phyloP scores from a whole-genome alignment of 306 rosid species.

The Cicer pinnatifidum region DNA sequence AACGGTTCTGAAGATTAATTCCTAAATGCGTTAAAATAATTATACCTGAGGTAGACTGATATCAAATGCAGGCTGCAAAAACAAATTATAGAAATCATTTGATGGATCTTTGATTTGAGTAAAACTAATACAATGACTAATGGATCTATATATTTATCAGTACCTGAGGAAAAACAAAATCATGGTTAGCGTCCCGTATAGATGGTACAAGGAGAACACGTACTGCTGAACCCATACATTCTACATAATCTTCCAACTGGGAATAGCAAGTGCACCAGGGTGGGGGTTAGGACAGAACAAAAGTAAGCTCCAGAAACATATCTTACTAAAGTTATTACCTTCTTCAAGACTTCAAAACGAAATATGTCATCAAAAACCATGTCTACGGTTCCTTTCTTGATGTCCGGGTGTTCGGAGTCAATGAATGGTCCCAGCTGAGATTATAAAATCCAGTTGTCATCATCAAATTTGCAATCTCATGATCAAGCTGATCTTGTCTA shows the following conservation, averaged over 20 bases:
- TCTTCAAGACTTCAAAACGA: constrained; percentile 63
- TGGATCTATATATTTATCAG: constrained; percentile 29
- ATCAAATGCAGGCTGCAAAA: constrained; percentile 82
- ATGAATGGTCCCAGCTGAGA: constrained; percentile 90
- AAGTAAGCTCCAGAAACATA: background rate
- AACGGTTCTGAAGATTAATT: constrained; percentile 32
- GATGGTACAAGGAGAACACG: constrained; percentile 87
- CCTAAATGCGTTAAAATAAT: constrained; percentile 41
- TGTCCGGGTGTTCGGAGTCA: constrained; percentile 86
- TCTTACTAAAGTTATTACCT: constrained; percentile 54
- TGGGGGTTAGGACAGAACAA: constrained; percentile 30
- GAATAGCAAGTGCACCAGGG: background rate
- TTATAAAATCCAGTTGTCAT: constrained; percentile 41
- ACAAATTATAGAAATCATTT: constrained; percentile 43
- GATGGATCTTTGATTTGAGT: constrained; percentile 14
- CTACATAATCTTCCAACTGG: constrained; percentile 82
- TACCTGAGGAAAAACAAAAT: constrained; percentile 93
- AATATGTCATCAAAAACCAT: constrained; percentile 84
- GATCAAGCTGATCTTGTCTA: constrained; percentile 32
- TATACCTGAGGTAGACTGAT: constrained; percentile 74
- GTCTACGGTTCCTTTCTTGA: constrained; percentile 76
- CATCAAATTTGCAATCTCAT: constrained; percentile 28
- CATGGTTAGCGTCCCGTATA: constrained; percentile 84
- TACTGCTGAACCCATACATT: constrained; percentile 66
- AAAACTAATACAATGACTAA: constrained; percentile 36